Percentiles rank a stretch among this genome's conserved stretches.
phyloP scores from a whole-genome alignment of 768 basidiomycete genomes.

The Tephrocybe sp. region DNA sequence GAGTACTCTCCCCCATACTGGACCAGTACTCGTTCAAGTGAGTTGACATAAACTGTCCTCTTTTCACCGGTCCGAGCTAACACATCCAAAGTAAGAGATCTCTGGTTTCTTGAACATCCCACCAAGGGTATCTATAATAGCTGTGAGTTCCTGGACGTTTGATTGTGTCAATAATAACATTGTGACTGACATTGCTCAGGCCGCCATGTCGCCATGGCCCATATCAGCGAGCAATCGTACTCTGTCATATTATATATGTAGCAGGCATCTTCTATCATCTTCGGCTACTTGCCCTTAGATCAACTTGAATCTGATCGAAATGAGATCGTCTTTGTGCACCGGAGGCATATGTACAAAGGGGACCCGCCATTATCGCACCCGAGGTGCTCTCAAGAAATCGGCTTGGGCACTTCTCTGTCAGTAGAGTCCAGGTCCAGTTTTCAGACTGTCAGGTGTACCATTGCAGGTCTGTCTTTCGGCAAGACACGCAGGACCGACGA shows the following conservation, averaged over 20 bases:
- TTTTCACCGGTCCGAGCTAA: too few relatives aligned
- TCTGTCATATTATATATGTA: too few relatives aligned
- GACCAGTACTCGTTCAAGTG: too few relatives aligned
- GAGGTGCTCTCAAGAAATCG: slow-evolving; percentile 14
- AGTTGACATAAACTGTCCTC: too few relatives aligned
- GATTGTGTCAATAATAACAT: not conserved
- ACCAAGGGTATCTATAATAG: not conserved
- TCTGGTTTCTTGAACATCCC: not conserved
- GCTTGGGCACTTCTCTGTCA: slow-evolving; percentile 15
- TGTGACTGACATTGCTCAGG: not conserved
- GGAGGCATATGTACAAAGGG: slow-evolving; percentile 12
- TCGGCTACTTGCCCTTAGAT: slow-evolving; percentile 10
- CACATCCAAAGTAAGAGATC: too few relatives aligned
- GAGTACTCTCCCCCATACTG: too few relatives aligned
- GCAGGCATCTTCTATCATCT: slow-evolving; percentile 6
- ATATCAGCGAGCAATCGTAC: slow-evolving; percentile 7
- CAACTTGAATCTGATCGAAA: slow-evolving; percentile 15
- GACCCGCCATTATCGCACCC: slow-evolving; percentile 22
- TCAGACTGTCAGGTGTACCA: too few relatives aligned
- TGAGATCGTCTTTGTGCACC: slow-evolving; percentile 9
- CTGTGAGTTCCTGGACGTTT: not conserved
- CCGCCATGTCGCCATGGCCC: not conserved
- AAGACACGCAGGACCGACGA: not conserved
- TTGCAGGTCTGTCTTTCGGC: slow-evolving; percentile 3
- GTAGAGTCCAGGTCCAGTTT: slow-evolving; percentile 6